These are phyloP conservation scores for Phytophthora citrophthora DNA, from an alignment of 352 stramenopile species.

Conservation along the genomic window DNA sequence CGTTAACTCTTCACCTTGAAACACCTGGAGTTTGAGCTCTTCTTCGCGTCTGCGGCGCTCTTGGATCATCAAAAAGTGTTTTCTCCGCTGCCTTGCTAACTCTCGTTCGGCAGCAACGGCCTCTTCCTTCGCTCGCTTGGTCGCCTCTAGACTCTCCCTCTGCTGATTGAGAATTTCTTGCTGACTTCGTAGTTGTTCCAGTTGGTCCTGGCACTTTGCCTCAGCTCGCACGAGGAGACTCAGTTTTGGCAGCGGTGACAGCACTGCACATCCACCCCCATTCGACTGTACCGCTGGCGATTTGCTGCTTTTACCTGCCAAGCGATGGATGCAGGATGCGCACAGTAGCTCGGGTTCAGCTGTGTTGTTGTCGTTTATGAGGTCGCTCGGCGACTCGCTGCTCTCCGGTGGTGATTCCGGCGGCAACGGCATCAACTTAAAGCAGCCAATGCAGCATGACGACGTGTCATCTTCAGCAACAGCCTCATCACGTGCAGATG, in stretches of 20 bases:
- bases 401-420: constrained; percentile 7
- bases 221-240: constrained; percentile 60
- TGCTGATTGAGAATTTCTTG: constrained; percentile 55
- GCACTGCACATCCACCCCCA: constrained; percentile 4
- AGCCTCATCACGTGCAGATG: neutral
- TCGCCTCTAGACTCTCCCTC: constrained; percentile 46
- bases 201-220: constrained; percentile 60
- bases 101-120: constrained; percentile 32
- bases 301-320: constrained; percentile 20
- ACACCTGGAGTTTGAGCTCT: constrained; percentile 48
- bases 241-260: constrained; percentile 53
- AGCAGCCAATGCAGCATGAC: constrained; percentile 49
- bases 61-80: constrained; percentile 43
- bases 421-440: constrained; percentile 31
- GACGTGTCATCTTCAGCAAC: neutral
- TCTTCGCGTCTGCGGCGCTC: constrained; percentile 54
- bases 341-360: constrained; percentile 36
- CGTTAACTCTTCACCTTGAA: constrained; percentile 22
- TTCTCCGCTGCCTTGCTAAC: constrained; percentile 42
- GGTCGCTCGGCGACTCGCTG: neutral
- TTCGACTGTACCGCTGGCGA: neutral
- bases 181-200: constrained; percentile 50
- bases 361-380: neutral
- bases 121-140: constrained; percentile 45
- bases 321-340: constrained; percentile 28